Conservation (phyloP, 2,329 filamentous ascomycete species). For the Scedosporium minutisporum region DNA sequence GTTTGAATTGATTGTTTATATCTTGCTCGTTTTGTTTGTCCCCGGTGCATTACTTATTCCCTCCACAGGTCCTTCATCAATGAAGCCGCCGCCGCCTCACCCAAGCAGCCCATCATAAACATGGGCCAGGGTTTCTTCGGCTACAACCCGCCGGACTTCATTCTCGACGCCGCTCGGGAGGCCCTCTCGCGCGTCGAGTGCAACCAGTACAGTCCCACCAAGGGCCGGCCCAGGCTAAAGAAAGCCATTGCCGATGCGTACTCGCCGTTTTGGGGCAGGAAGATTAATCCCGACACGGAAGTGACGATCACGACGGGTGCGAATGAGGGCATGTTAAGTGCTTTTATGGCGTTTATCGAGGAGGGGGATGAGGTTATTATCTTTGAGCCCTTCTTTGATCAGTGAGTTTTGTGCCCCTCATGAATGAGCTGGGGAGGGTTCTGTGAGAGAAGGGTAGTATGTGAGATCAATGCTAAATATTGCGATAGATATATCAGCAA, state of each 20-base stretch:
- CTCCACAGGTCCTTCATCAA: conserved; percentile 51
- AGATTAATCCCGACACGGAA: conserved; percentile 79
- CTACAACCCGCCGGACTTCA: conserved; percentile 88
- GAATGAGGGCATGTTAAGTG: conserved; percentile 87
- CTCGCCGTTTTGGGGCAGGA: conserved; percentile 74
- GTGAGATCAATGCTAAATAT: not conserved
- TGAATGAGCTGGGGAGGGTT: not conserved
- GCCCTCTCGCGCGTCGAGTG: conserved; percentile 87
- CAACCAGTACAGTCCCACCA: conserved; percentile 97
- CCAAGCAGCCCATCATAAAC: conserved; percentile 55
- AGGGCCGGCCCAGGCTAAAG: conserved; percentile 81
- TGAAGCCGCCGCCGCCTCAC: conserved; percentile 53
- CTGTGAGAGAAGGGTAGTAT: not conserved
- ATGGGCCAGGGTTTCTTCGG: conserved; percentile 69
- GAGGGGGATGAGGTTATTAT: conserved; percentile 92
- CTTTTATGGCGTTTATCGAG: conserved; percentile 97
- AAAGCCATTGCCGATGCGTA: conserved; percentile 92
- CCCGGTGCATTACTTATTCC: not conserved
- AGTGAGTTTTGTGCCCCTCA: conserved; percentile 40
- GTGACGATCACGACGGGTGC: conserved; percentile 90
- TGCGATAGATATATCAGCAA: conserved; percentile 73
- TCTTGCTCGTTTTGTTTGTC: not conserved
- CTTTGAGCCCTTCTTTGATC: conserved; percentile 98
- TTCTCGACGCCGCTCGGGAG: conserved; percentile 81
- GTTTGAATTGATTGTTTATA: not conserved